phyloP scores from a whole-genome alignment of 441 rosid genomes.

The Adansonia gregorii region DNA sequence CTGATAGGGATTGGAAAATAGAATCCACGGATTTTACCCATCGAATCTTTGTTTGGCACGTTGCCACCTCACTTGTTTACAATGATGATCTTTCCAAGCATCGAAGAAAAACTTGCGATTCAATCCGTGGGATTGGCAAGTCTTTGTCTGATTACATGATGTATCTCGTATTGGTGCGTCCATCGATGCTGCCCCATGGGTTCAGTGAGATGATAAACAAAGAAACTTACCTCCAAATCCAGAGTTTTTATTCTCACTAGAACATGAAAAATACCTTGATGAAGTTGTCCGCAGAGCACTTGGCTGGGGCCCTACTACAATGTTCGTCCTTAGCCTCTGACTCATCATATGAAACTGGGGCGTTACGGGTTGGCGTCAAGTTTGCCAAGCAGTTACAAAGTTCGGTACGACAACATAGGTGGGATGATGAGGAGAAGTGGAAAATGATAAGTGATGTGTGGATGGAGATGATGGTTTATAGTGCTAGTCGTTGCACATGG shows the following conservation, averaged over 20 bases:
- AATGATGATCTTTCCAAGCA: neutral
- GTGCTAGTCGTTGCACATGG: conserved; percentile 27
- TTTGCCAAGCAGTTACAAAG: neutral
- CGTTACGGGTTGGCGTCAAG: conserved; percentile 23
- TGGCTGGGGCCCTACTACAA: neutral
- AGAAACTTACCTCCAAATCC: conserved; percentile 9
- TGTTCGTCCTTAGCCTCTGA: too few relatives aligned
- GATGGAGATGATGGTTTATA: conserved; percentile 27
- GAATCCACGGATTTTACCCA: conserved; percentile 11
- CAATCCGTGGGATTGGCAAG: neutral
- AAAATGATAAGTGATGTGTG: conserved; percentile 25
- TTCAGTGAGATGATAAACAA: conserved; percentile 27
- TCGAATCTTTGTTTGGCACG: conserved; percentile 26
- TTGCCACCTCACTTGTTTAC: conserved; percentile 28
- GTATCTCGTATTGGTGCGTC: conserved; percentile 22
- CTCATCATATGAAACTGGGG: neutral
- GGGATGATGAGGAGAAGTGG: conserved; percentile 21
- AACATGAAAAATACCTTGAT: too few relatives aligned
- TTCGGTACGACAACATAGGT: neutral
- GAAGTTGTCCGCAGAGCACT: neutral
- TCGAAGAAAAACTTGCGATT: neutral
- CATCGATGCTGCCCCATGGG: conserved; percentile 31
- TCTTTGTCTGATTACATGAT: conserved; percentile 30
- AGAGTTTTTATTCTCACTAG: neutral
- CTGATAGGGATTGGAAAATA: neutral